Percentiles rank a stretch among this genome's conserved stretches.
phyloP scores from a whole-genome alignment of 129 eudicot species.

The Cynara cardunculus region DNA sequence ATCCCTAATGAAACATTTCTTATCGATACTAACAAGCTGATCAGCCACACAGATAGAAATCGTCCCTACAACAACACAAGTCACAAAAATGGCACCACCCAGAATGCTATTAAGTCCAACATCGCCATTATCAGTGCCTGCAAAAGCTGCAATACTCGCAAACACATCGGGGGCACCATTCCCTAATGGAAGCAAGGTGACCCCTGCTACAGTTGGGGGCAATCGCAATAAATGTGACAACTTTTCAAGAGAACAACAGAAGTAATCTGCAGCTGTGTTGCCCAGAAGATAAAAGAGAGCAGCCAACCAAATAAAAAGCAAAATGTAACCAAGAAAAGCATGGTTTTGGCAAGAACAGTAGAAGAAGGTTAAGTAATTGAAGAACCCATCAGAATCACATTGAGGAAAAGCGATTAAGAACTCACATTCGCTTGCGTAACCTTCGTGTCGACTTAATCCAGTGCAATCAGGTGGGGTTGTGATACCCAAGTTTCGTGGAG shows the following conservation, averaged over 20 bases:
- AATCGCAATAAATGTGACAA: slow-evolving; percentile 48
- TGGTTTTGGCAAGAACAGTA: slow-evolving; percentile 60
- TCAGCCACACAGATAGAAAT: slow-evolving; percentile 50
- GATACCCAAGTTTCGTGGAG: slow-evolving; percentile 14
- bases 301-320: slow-evolving; percentile 50
- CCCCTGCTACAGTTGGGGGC: slow-evolving; percentile 82
- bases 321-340: slow-evolving; percentile 44
- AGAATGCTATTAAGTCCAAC: slow-evolving; percentile 81
- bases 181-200: slow-evolving; percentile 80
- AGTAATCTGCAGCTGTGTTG: slow-evolving; percentile 82
- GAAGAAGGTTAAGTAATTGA: slow-evolving; percentile 58
- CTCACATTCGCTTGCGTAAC: slow-evolving; percentile 51
- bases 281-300: slow-evolving; percentile 71
- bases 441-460: slow-evolving; percentile 47
- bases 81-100: slow-evolving; percentile 77
- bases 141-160: slow-evolving; percentile 81
- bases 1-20: slow-evolving; percentile 65
- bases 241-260: slow-evolving; percentile 75
- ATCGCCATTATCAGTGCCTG: slow-evolving; percentile 54
- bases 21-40: slow-evolving; percentile 46
- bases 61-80: slow-evolving; percentile 75
- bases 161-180: slow-evolving; percentile 94
- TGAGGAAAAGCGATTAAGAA: slow-evolving; percentile 55
- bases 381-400: slow-evolving; percentile 59
- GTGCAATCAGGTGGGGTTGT: slow-evolving; percentile 39